phyloP scores from a whole-genome alignment of 2,329 filamentous ascomycete species.

The Sporothrix humicola region DNA sequence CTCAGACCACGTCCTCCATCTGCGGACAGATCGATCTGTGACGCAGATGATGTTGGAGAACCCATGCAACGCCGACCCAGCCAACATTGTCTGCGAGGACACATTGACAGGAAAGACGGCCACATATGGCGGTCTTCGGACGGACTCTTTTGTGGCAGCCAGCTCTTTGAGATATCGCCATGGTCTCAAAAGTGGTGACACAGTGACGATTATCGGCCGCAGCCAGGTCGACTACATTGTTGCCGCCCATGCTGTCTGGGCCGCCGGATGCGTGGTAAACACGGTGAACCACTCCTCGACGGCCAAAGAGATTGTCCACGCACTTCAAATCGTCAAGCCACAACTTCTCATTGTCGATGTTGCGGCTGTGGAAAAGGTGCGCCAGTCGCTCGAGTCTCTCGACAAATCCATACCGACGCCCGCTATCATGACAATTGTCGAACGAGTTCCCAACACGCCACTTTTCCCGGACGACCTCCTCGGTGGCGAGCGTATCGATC shows the following conservation, averaged over 20 bases:
- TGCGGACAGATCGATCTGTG: constrained; percentile 15
- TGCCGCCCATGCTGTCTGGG: constrained; percentile 11
- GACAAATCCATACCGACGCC: background rate
- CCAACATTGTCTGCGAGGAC: constrained; percentile 12
- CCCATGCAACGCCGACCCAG: background rate
- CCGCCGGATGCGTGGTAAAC: constrained; percentile 6
- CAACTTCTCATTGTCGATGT: constrained; percentile 11
- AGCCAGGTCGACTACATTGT: constrained; percentile 10
- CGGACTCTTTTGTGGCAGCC: background rate
- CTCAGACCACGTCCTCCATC: background rate
- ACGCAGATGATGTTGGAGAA: constrained; percentile 22
- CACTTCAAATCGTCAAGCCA: background rate
- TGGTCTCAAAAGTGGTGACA: background rate
- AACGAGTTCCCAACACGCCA: background rate
- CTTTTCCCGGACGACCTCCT: background rate
- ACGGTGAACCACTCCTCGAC: constrained; percentile 6
- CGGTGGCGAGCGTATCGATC: background rate
- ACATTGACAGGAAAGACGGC: background rate
- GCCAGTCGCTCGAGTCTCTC: background rate
- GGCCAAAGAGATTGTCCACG: background rate
- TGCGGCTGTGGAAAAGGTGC: background rate
- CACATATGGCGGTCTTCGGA: background rate
- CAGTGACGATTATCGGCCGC: background rate
- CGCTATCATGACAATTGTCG: constrained; percentile 2
- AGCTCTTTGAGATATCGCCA: background rate